These are phyloP conservation scores for Didymella exigua DNA, from an alignment of 2,329 filamentous ascomycete genomes.

Conservation along the genomic window DNA sequence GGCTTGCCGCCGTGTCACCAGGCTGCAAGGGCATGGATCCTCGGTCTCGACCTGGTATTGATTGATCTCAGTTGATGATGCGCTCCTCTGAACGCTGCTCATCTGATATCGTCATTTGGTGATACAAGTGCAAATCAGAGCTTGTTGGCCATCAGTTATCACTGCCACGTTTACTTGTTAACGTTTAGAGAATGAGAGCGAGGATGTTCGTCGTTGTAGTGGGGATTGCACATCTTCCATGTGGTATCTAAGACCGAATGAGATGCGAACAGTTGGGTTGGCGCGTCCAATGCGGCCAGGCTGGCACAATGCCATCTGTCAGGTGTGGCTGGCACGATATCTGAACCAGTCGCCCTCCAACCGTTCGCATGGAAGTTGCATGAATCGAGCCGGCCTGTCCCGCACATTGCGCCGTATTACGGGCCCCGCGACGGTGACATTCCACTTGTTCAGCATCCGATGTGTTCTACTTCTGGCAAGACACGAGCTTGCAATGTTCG, in stretches of 20 bases:
- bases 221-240: constrained; percentile 9
- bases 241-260: constrained; percentile 29
- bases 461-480: constrained; percentile 1
- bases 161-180: constrained; percentile 37
- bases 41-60: neutral
- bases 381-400: constrained; percentile 30
- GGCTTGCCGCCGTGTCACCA: constrained; percentile 23
- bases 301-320: constrained; percentile 21
- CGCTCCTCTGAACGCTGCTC: constrained; percentile 17
- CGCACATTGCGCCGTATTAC: constrained; percentile 26
- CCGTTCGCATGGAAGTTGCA: constrained; percentile 43
- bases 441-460: constrained; percentile 7
- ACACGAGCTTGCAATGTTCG: constrained; percentile 21
- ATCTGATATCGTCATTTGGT: constrained; percentile 38
- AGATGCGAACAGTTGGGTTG: constrained; percentile 46
- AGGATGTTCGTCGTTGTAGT: constrained; percentile 11
- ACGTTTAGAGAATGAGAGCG: constrained; percentile 4
- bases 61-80: constrained; percentile 25
- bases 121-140: constrained; percentile 31
- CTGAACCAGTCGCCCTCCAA: constrained; percentile 16
- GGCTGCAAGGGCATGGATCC: constrained; percentile 19
- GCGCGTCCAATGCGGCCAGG: constrained; percentile 41
- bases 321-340: constrained; percentile 32
- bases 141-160: constrained; percentile 18
- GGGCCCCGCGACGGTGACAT: constrained; percentile 35